phyloP scores from a whole-genome alignment of 805 yeast species.

The Zygoascus flipseniorum region DNA sequence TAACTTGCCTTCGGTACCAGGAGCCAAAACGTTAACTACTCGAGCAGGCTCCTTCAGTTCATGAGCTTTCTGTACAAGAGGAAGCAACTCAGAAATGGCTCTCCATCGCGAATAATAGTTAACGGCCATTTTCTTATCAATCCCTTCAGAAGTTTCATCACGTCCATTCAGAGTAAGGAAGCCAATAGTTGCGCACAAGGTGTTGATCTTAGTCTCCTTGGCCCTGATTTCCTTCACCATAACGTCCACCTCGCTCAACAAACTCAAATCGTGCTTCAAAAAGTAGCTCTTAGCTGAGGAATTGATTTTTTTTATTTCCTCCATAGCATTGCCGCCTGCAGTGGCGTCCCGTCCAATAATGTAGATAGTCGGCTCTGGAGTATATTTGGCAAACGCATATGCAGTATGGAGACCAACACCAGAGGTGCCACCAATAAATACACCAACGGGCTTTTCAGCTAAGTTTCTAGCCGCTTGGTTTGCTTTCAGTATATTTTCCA shows the following conservation, averaged over 20 bases:
- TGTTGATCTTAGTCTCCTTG: constrained; percentile 16
- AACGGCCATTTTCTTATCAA: constrained; percentile 20
- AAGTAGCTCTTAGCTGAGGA: constrained; percentile 15
- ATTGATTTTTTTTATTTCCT: constrained; percentile 15
- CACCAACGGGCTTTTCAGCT: constrained; percentile 2
- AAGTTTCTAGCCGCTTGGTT: background rate
- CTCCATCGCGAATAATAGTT: constrained; percentile 25
- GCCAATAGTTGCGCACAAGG: constrained; percentile 17
- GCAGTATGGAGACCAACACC: constrained; percentile 25
- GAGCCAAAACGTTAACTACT: constrained; percentile 20
- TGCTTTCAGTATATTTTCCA: background rate
- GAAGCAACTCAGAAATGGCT: constrained; percentile 16
- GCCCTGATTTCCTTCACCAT: constrained; percentile 7
- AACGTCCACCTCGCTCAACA: constrained; percentile 16
- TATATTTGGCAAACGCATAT: constrained; percentile 19
- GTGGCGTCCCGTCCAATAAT: constrained; percentile 21
- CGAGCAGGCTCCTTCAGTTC: constrained; percentile 18
- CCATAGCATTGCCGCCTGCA: constrained; percentile 18
- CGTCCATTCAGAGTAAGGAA: constrained; percentile 29
- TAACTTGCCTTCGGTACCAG: constrained; percentile 17
- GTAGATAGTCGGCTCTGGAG: constrained; percentile 20
- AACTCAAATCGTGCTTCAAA: constrained; percentile 14
- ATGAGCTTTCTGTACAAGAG: constrained; percentile 16
- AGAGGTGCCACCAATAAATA: constrained; percentile 20
- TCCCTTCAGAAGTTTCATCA: constrained; percentile 22